Percentiles rank a stretch among this genome's conserved stretches.
Conservation (phyloP, 2,329 filamentous ascomycete species). For the Tolypocladium sp. region DNA sequence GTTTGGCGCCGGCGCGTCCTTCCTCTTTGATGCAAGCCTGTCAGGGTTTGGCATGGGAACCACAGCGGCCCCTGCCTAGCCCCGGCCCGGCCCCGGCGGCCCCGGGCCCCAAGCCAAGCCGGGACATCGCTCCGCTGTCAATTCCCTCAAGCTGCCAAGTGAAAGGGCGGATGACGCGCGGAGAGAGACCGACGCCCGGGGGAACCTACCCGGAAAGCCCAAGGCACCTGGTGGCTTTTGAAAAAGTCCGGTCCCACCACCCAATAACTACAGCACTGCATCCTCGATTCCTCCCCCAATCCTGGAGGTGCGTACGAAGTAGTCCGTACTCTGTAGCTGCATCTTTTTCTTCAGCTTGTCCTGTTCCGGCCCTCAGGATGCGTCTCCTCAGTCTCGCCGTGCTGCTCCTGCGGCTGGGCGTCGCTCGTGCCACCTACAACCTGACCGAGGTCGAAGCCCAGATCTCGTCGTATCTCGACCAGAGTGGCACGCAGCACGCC, state of each 20-base stretch:
- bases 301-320: neutral
- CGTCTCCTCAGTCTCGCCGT: neutral
- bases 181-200: neutral
- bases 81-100: neutral
- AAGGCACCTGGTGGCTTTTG: neutral
- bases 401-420: conserved; percentile 1
- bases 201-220: neutral
- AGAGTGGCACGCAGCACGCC: neutral
- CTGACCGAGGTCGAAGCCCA: conserved; percentile 6
- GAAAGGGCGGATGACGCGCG: too few species aligned
- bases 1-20: neutral
- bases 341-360: neutral
- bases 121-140: neutral
- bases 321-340: neutral
- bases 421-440: neutral
- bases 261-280: neutral
- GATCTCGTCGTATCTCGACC: conserved; percentile 5
- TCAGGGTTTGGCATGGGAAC: too few species aligned
- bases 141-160: neutral
- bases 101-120: neutral
- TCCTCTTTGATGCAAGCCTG: neutral
- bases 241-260: neutral
- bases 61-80: neutral
- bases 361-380: conserved; percentile 1
- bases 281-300: neutral